These are phyloP conservation scores for Tolypocladium inflatum DNA, from an alignment of 2,329 filamentous ascomycete species.

Conservation along the genomic window DNA sequence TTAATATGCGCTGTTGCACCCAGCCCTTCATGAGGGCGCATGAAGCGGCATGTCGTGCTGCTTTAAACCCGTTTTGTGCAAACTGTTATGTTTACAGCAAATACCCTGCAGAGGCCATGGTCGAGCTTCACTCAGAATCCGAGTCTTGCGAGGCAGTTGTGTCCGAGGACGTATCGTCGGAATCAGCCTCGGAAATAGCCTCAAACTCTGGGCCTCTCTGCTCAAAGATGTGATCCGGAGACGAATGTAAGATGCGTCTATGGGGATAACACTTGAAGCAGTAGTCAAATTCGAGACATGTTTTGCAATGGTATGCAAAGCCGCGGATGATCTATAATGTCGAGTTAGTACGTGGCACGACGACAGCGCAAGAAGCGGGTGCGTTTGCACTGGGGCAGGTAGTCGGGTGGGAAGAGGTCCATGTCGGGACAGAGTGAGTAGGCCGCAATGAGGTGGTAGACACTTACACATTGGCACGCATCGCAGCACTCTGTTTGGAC, in stretches of 20 bases:
- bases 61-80: too few species aligned
- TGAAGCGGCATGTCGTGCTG: too few species aligned
- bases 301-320: background rate
- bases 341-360: background rate
- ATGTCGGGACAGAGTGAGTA: background rate
- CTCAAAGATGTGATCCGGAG: background rate
- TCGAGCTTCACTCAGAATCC: background rate
- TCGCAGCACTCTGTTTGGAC: background rate
- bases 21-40: too few species aligned
- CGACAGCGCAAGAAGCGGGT: background rate
- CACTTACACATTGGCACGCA: background rate
- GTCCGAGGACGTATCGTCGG: background rate
- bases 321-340: background rate
- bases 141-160: background rate
- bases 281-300: background rate
- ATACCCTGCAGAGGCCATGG: background rate
- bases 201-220: background rate
- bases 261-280: background rate
- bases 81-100: too few species aligned
- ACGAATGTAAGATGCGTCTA: background rate
- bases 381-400: background rate
- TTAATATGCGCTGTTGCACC: too few species aligned
- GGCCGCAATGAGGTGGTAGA: background rate
- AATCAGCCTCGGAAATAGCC: background rate
- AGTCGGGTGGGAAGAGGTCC: too few species aligned